phyloP scores from a whole-genome alignment of 805 yeast species.

The Cyberlindnera amylophila region DNA sequence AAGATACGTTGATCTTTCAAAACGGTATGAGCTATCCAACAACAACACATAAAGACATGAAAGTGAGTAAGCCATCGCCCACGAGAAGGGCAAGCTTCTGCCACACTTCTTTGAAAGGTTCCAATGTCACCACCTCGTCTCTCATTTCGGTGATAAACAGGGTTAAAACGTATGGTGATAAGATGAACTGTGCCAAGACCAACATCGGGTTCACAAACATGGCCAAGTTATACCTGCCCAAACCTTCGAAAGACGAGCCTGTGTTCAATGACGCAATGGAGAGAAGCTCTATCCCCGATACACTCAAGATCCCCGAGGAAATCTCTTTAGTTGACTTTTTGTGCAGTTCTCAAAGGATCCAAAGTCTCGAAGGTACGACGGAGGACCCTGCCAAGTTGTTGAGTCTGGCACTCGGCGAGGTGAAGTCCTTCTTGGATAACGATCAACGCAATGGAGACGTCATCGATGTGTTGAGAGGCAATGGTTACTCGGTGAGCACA shows the following conservation, averaged over 20 bases:
- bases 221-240: conserved; percentile 11
- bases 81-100: conserved; percentile 1
- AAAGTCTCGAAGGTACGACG: conserved; percentile 6
- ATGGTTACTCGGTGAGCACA: conserved; percentile 9
- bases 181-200: neutral
- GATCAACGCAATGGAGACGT: conserved; percentile 9
- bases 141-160: conserved; percentile 10
- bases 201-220: conserved; percentile 5
- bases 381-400: conserved; percentile 12
- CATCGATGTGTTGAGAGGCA: conserved; percentile 9
- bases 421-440: conserved; percentile 9
- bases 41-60: too few species aligned
- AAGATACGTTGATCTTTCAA: neutral
- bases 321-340: conserved; percentile 10
- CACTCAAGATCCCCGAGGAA: conserved; percentile 12
- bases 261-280: conserved; percentile 7
- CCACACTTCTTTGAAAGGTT: neutral
- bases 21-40: too few species aligned
- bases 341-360: conserved; percentile 5
- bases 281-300: conserved; percentile 11
- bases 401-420: conserved; percentile 7
- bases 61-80: neutral
- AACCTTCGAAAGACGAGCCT: neutral
- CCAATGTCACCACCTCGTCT: conserved; percentile 7
- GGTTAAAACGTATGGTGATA: conserved; percentile 1